Evolutionary conservation across 768 basidiomycete genomes (phyloP).

Genomic region (Phaeotremella fagi): DNA sequence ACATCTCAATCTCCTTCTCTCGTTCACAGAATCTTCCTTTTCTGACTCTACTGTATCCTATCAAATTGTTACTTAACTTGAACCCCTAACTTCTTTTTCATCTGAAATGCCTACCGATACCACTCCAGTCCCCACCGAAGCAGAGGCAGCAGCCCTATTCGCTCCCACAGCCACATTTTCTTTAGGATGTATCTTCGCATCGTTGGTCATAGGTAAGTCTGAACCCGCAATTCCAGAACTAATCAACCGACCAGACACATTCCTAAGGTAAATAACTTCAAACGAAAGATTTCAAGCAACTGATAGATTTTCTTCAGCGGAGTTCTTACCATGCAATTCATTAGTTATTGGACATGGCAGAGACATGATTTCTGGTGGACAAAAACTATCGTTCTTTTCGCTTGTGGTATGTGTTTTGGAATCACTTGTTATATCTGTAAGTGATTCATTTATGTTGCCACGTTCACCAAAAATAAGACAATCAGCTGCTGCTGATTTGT

Average conservation of each 20-base stretch:
- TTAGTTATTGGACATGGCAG: slow-evolving; percentile 22
- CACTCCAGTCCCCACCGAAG: background rate
- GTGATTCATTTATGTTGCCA: background rate
- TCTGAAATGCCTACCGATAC: background rate
- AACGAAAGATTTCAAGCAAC: background rate
- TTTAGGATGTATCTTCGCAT: slow-evolving; percentile 10
- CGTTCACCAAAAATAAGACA: background rate
- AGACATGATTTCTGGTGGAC: slow-evolving; percentile 19
- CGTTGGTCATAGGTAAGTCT: slow-evolving; percentile 4
- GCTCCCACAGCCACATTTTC: background rate
- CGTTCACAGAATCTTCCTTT: no score
- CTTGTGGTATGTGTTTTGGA: slow-evolving; percentile 15
- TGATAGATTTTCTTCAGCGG: slow-evolving; percentile 8
- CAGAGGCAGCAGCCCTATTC: background rate
- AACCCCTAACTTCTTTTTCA: no score
- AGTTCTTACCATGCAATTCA: slow-evolving; percentile 21
- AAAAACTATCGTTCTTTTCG: slow-evolving; percentile 16
- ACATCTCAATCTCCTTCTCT: no score
- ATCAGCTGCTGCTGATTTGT: no score
- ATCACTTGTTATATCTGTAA: slow-evolving; percentile 22
- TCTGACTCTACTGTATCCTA: no score
- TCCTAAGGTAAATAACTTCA: background rate
- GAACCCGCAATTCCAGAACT: no score
- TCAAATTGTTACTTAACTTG: no score
- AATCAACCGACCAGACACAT: background rate